Conservation (phyloP, 2,329 filamentous ascomycete genomes). For the Ophiostoma himal-ulmi region DNA sequence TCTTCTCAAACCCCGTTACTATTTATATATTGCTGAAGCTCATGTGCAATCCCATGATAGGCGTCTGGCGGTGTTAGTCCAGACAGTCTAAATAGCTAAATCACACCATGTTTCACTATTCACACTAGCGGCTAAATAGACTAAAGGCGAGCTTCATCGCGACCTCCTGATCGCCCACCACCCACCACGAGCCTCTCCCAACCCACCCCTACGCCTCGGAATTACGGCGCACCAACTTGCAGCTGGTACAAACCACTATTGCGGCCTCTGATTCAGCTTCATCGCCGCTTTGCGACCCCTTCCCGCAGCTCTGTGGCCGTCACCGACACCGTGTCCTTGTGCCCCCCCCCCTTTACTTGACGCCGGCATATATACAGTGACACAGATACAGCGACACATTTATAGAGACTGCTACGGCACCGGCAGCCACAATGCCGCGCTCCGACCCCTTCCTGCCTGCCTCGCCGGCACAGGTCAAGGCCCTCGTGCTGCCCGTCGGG, state of each 20-base stretch:
- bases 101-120: not conserved
- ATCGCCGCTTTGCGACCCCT: not conserved
- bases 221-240: too few species aligned
- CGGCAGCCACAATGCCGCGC: slow-evolving; percentile 23
- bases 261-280: slow-evolving; percentile 1
- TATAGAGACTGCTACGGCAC: not conserved
- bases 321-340: slow-evolving; percentile 8
- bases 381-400: not conserved
- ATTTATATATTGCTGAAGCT: too few species aligned
- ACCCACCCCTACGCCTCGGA: not conserved
- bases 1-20: too few species aligned
- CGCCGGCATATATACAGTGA: not conserved
- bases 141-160: slow-evolving; percentile 14
- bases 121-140: not conserved
- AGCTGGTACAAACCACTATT: too few species aligned
- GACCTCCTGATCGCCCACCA: slow-evolving; percentile 14
- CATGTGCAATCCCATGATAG: too few species aligned
- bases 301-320: not conserved
- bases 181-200: not conserved
- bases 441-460: slow-evolving; percentile 83
- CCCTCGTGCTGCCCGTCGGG: slow-evolving; percentile 78
- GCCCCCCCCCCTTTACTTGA: not conserved
- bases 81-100: not conserved
- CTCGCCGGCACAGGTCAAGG: slow-evolving; percentile 85
- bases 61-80: too few species aligned